phyloP scores from a whole-genome alignment of 208 protist genomes.

The Strigomonas culicis region DNA sequence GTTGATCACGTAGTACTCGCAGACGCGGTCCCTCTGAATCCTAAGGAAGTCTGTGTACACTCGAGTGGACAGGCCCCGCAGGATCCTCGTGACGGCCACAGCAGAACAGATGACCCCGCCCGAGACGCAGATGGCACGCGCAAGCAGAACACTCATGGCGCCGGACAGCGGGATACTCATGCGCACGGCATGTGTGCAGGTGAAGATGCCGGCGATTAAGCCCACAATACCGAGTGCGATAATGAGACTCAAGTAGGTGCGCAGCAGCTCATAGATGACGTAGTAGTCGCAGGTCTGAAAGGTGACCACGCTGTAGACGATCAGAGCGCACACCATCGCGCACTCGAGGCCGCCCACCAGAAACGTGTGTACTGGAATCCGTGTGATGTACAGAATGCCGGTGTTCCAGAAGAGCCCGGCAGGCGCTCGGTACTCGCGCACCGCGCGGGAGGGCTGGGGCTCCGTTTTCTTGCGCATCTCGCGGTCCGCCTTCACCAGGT shows the following conservation, averaged over 20 bases:
- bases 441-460: conserved; percentile 22
- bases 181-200: conserved; percentile 39
- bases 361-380: conserved; percentile 64
- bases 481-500: conserved; percentile 63
- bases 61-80: conserved; percentile 37
- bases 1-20: no score
- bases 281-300: conserved; percentile 16
- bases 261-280: conserved; percentile 16
- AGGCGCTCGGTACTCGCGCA: conserved; percentile 31
- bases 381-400: conserved; percentile 61
- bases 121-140: conserved; percentile 14
- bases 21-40: neutral
- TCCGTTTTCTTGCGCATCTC: conserved; percentile 40
- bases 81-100: conserved; percentile 27
- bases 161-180: conserved; percentile 43
- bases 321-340: conserved; percentile 27
- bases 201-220: conserved; percentile 24
- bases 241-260: conserved; percentile 29
- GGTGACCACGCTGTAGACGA: conserved; percentile 27
- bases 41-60: neutral
- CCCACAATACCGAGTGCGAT: conserved; percentile 25
- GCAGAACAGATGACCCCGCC: conserved; percentile 10
- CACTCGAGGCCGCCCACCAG: conserved; percentile 46
- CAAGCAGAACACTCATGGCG: conserved; percentile 11
- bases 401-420: conserved; percentile 43